phyloP scores from a whole-genome alignment of 192 early-diverging fungal species.

The Chytriomyces hyalinus region DNA sequence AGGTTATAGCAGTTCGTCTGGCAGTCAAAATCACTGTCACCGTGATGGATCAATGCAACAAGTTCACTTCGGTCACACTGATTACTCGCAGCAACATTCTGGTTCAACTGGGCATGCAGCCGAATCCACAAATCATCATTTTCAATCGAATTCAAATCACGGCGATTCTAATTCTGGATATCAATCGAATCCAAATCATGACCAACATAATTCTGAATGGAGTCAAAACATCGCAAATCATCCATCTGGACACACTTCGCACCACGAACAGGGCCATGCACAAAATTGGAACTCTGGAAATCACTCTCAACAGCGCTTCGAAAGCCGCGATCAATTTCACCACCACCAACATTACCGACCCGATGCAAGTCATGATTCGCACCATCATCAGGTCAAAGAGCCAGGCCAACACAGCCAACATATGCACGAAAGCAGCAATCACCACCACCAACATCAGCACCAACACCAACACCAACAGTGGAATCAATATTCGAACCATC shows the following conservation, averaged over 20 bases:
- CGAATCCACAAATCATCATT: background rate
- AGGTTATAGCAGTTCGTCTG: too few relatives aligned
- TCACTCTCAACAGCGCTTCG: background rate
- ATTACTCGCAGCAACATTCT: background rate
- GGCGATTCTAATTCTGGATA: background rate
- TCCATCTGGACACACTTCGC: background rate
- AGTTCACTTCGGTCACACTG: too few relatives aligned
- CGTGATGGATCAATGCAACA: too few relatives aligned
- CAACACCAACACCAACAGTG: background rate
- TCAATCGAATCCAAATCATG: background rate
- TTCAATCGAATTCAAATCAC: background rate
- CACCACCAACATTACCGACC: background rate
- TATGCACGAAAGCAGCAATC: background rate
- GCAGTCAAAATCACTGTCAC: too few relatives aligned
- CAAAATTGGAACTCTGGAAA: background rate
- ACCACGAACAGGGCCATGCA: background rate
- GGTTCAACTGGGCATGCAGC: background rate
- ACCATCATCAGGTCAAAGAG: background rate
- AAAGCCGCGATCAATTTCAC: slow-evolving; percentile 3
- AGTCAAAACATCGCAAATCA: background rate
- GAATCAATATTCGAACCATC: background rate
- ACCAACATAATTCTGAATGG: too few relatives aligned
- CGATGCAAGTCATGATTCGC: background rate
- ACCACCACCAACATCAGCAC: background rate
- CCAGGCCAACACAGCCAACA: background rate